Percentiles rank a stretch among this genome's conserved stretches.
phyloP scores from a whole-genome alignment of 78 protist genomes.

The Bigelowiella natans region DNA sequence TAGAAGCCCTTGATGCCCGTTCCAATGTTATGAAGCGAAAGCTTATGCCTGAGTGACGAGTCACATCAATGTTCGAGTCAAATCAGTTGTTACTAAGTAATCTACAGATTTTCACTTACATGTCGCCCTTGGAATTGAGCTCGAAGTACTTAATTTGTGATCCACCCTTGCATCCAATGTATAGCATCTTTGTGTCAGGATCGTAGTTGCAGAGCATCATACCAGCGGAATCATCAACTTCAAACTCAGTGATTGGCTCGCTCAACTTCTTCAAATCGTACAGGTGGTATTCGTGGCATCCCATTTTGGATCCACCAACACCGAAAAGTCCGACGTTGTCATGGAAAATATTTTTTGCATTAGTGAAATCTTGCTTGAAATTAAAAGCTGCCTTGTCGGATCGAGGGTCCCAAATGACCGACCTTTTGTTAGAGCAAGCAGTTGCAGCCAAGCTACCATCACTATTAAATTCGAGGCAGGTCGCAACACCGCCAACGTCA shows the following conservation, averaged over 20 bases:
- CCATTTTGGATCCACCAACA: background rate
- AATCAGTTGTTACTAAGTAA: too few species aligned
- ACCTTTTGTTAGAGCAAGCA: background rate
- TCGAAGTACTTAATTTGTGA: background rate
- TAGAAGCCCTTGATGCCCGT: background rate
- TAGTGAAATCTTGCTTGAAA: background rate
- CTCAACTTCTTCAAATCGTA: background rate
- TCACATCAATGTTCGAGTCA: too few species aligned
- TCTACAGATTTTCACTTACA: too few species aligned
- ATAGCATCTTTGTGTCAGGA: background rate
- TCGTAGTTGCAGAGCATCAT: background rate
- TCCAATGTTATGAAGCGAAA: background rate
- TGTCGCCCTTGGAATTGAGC: background rate
- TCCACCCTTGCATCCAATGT: background rate
- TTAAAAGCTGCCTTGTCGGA: background rate
- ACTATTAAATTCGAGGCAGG: background rate
- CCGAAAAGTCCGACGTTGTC: background rate
- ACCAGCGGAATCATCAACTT: background rate
- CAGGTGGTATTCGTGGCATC: background rate
- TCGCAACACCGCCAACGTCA: background rate
- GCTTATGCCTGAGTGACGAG: background rate
- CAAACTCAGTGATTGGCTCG: background rate
- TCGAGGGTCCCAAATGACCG: background rate
- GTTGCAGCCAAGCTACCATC: background rate
- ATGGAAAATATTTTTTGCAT: background rate